Conservation (phyloP, 2,329 filamentous ascomycete genomes). For the Parafenestella ontariensis region DNA sequence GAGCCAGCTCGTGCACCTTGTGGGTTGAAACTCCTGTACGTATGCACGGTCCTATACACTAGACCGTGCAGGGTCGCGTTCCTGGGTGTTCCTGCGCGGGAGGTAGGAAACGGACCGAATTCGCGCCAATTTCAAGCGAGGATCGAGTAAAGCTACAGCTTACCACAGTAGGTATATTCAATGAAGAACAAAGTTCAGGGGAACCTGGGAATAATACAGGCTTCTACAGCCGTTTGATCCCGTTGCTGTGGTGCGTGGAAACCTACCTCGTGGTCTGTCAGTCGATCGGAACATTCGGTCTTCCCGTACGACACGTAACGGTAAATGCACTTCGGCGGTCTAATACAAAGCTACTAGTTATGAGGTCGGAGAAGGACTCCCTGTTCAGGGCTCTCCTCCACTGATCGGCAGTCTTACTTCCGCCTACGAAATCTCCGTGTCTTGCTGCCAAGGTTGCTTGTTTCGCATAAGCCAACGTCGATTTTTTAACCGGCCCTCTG, state of each 20-base stretch:
- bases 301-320: background rate
- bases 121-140: background rate
- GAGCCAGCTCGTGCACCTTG: background rate
- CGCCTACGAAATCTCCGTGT: background rate
- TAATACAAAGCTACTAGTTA: background rate
- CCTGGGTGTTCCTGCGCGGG: background rate
- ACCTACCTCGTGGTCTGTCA: background rate
- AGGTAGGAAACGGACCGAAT: background rate
- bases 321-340: background rate
- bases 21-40: background rate
- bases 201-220: background rate
- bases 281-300: background rate
- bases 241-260: background rate
- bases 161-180: too few species aligned
- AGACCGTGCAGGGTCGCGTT: background rate
- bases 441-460: too few species aligned
- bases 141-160: background rate
- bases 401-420: background rate
- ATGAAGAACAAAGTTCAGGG: background rate
- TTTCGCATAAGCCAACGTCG: too few species aligned
- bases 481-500: too few species aligned
- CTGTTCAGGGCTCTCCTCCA: background rate
- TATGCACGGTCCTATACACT: background rate
- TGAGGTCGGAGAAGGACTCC: background rate
- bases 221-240: background rate